phyloP scores from a whole-genome alignment of 2,329 filamentous ascomycete genomes.

The Penicillium sp. region DNA sequence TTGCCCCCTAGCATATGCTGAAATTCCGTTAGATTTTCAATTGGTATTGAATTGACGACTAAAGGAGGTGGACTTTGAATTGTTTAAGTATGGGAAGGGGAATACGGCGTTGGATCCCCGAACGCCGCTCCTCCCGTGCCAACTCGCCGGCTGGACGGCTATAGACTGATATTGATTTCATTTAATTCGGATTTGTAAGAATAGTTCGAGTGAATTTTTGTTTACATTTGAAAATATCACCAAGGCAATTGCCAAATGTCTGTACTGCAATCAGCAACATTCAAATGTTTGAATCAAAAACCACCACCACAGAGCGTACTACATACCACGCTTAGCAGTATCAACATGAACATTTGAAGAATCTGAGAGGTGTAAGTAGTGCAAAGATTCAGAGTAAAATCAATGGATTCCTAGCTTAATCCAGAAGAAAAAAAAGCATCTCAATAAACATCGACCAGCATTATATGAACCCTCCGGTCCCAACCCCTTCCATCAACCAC shows the following conservation, averaged over 20 bases:
- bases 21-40: neutral
- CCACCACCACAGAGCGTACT: neutral
- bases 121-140: neutral
- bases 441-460: neutral
- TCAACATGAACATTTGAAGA: too few species aligned
- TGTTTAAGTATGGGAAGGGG: neutral
- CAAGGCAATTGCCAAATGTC: too few species aligned
- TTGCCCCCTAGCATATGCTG: neutral
- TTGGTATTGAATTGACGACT: neutral
- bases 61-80: neutral
- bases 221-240: too few species aligned
- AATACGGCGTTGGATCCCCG: neutral
- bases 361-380: too few species aligned
- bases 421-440: too few species aligned
- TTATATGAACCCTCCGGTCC: neutral
- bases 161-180: neutral
- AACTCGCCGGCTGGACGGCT: neutral
- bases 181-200: neutral
- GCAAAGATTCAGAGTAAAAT: too few species aligned
- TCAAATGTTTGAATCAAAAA: neutral
- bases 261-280: neutral
- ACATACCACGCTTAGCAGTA: too few species aligned
- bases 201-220: too few species aligned
- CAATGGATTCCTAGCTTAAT: too few species aligned
- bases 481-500: conserved; percentile 2